Base-by-base conservation (phyloP, 495 filamentous ascomycete species). In the Penicillium ucsense region DNA sequence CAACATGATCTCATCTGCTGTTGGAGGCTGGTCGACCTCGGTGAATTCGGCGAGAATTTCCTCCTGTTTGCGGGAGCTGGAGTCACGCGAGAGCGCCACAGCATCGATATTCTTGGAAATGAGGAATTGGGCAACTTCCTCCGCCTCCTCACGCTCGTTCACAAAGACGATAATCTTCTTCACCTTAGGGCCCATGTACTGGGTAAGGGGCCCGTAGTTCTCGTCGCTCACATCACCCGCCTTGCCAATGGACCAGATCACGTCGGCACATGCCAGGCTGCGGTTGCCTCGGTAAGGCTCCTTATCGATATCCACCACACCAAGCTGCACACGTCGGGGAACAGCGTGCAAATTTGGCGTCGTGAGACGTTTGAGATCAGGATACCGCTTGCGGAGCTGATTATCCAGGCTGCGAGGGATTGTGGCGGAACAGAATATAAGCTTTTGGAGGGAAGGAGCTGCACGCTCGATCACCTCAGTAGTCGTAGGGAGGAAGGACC, bases 321-420 rank as follows among this genome's bases (percentile, higher is more conserved):
- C 88, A 2, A 98, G 81, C 62, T 95, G 90, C 2, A 98, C 89
- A 45, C 94, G 83, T 10, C 92, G 85, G 12, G 92, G 91, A 52
- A 98, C 94, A 33, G 94, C 88, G 61, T 98, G 92, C 2, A 98
- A 75, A 49, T 96, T 95, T 1, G 94, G 90, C 2, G 91, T 97
- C 3, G 89, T 89, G 49, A 98, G 79, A 40, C 94, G 81, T 31
- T 68, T 63, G 61, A 96, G 85, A 53, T 85, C 74, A 6, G 92
- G 91, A 66, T 89, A 96, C 43, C 81, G 79, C 45, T 81, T 79
- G 41, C 76, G 77, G n/a, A 97, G 76, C 58, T 84, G 86, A 43
- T 73, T 80, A 64, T 98, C 91, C 4, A 98, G 77, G 56, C 85
- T 84, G 46, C 81, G 79, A 2, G 92, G 92, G 51, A 98, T 97